A percentile compares a stretch with the other conserved stretches of the same genome.
These are phyloP conservation scores for Rhodotorula mucilaginosa DNA, from an alignment of 1,284 basidiomycete genomes.

Conservation along the genomic window DNA sequence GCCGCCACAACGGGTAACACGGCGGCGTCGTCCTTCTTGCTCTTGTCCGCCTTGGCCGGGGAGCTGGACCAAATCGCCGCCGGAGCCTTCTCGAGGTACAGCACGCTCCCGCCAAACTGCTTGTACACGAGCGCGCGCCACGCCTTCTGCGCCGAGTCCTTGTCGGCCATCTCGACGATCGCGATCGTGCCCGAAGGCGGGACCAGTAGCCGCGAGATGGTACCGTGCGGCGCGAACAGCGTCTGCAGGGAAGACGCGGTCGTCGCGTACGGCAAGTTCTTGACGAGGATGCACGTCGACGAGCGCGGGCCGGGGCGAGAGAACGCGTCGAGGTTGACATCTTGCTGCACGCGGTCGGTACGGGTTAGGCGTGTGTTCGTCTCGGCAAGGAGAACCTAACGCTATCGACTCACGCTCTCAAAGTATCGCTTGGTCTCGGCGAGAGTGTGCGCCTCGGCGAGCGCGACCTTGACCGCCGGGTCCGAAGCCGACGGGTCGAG, in stretches of 20 bases:
- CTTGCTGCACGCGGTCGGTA: constrained; percentile 47
- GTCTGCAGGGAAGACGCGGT: constrained; percentile 68
- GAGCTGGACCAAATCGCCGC: constrained; percentile 61
- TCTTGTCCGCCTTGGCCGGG: constrained; percentile 16
- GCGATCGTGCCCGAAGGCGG: constrained; percentile 94
- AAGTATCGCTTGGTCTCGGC: constrained; percentile 90
- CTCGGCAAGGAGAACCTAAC: no score
- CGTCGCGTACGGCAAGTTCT: constrained; percentile 95
- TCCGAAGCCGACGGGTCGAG: constrained; percentile 33
- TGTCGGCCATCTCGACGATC: constrained; percentile 77
- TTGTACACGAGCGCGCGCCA: constrained; percentile 83
- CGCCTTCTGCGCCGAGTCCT: constrained; percentile 68
- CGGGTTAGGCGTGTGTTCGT: constrained; percentile 1
- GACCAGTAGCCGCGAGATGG: constrained; percentile 72
- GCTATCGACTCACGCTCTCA: constrained; percentile 58
- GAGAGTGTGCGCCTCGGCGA: constrained; percentile 94
- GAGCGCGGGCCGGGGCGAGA: constrained; percentile 59
- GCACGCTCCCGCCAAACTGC: constrained; percentile 79
- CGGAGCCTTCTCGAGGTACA: constrained; percentile 93
- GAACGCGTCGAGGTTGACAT: constrained; percentile 55
- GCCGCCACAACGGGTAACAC: background rate
- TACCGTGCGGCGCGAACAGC: constrained; percentile 75
- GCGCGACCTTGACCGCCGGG: constrained; percentile 81
- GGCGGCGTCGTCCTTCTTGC: background rate
- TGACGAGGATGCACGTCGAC: constrained; percentile 83